Conservation (phyloP, 1,139 yeast genomes). For the Saccharomycopsis hybrid region DNA sequence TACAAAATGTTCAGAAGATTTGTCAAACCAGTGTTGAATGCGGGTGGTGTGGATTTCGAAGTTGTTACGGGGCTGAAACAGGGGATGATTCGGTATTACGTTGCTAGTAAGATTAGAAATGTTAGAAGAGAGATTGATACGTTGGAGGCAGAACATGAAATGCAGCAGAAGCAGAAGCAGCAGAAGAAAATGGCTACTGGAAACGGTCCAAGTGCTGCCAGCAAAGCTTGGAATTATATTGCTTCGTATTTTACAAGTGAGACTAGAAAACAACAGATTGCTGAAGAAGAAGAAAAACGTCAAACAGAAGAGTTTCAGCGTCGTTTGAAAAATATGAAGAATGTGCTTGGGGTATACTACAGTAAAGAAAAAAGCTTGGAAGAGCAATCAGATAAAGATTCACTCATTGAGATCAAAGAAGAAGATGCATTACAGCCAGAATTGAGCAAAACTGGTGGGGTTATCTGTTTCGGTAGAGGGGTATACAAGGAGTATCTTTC, state of each 20-base stretch:
- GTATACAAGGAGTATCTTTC: conserved; percentile 87
- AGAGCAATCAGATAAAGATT: conserved; percentile 38
- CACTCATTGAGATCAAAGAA: no score
- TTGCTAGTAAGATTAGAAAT: conserved; percentile 77
- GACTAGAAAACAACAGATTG: conserved; percentile 20
- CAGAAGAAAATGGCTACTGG: conserved; percentile 12
- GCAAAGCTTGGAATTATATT: background rate
- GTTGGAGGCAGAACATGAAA: conserved; percentile 25
- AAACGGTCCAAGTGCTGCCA: background rate
- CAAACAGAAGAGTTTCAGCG: conserved; percentile 24
- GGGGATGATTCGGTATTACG: conserved; percentile 77
- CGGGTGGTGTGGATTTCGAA: conserved; percentile 85
- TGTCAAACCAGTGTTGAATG: conserved; percentile 79
- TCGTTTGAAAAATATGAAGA: conserved; percentile 38
- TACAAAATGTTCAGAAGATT: conserved; percentile 69
- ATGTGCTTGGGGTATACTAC: conserved; percentile 54
- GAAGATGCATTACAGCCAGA: conserved; percentile 28
- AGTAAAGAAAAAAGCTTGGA: no score
- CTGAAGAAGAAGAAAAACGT: conserved; percentile 26
- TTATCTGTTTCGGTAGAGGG: conserved; percentile 93
- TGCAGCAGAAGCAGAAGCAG: no score
- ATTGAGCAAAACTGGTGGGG: conserved; percentile 66
- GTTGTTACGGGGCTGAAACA: conserved; percentile 66
- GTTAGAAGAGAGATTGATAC: conserved; percentile 42
- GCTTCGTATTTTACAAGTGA: conserved; percentile 9